Conservation (phyloP, 2,329 filamentous ascomycete genomes). For the Sporothrix inflata region DNA sequence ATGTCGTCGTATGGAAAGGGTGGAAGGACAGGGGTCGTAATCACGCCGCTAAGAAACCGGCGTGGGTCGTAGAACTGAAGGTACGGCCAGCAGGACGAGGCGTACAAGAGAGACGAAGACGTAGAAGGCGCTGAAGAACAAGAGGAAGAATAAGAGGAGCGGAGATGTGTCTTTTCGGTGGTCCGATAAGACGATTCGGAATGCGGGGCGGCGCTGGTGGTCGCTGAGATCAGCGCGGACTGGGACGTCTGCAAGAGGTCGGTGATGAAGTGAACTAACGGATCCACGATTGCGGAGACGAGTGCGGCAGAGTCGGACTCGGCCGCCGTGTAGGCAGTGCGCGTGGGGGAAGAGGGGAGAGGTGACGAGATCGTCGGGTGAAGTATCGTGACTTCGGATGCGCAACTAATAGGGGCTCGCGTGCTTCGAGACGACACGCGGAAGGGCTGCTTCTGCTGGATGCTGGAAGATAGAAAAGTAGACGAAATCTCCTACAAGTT, state of each 20-base stretch:
- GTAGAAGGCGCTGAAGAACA: slow-evolving; percentile 36
- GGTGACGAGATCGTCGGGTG: slow-evolving; percentile 21
- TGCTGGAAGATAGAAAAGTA: background rate
- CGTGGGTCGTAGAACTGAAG: slow-evolving; percentile 48
- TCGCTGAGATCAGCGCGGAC: slow-evolving; percentile 20
- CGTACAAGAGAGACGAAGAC: slow-evolving; percentile 32
- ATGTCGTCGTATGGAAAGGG: slow-evolving; percentile 53
- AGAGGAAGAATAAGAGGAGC: slow-evolving; percentile 34
- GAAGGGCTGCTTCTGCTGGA: background rate
- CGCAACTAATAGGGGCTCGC: slow-evolving; percentile 9
- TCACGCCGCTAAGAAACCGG: slow-evolving; percentile 59
- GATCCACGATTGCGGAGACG: slow-evolving; percentile 59
- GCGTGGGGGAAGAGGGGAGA: slow-evolving; percentile 30
- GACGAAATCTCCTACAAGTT: background rate
- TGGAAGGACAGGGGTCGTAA: slow-evolving; percentile 61
- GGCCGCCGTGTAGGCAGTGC: slow-evolving; percentile 56
- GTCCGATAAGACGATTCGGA: slow-evolving; percentile 3
- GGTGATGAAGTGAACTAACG: slow-evolving; percentile 48
- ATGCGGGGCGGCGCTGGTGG: slow-evolving; percentile 13
- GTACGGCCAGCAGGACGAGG: slow-evolving; percentile 30
- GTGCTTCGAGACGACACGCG: slow-evolving; percentile 12
- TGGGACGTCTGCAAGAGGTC: slow-evolving; percentile 40
- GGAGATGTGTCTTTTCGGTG: slow-evolving; percentile 22
- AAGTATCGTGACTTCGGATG: slow-evolving; percentile 25
- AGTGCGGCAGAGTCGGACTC: slow-evolving; percentile 60